Percentiles rank a stretch among this genome's conserved stretches.
Evolutionary conservation across 2,329 filamentous ascomycete species (phyloP).

Genomic region (Neopestalotiopsis sp.): DNA sequence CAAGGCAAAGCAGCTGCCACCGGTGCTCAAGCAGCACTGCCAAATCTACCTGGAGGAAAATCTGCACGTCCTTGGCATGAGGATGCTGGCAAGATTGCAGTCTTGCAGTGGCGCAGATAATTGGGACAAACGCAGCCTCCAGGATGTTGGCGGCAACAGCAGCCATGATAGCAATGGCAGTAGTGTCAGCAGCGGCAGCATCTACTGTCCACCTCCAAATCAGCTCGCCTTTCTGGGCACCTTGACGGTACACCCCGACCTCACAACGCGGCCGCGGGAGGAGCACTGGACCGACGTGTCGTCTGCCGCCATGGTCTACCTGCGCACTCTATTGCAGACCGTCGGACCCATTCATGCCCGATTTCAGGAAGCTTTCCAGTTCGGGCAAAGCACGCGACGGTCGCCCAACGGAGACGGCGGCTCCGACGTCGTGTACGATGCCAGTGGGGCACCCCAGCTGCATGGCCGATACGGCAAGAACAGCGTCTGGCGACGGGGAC

Average conservation of each 20-base stretch:
- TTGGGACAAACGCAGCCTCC: neutral
- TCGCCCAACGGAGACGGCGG: slow-evolving; percentile 49
- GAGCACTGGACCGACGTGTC: slow-evolving; percentile 66
- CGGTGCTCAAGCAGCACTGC: slow-evolving; percentile 68
- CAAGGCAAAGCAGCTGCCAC: slow-evolving; percentile 60
- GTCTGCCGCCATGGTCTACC: slow-evolving; percentile 69
- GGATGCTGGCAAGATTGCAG: slow-evolving; percentile 69
- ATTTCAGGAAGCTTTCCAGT: slow-evolving; percentile 74
- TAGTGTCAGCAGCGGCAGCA: slow-evolving; percentile 24
- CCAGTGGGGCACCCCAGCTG: slow-evolving; percentile 57
- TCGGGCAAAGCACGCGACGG: slow-evolving; percentile 41
- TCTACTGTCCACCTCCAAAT: slow-evolving; percentile 70
- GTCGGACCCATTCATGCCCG: slow-evolving; percentile 74
- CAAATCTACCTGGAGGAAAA: slow-evolving; percentile 78
- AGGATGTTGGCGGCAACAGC: no score
- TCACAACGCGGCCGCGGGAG: slow-evolving; percentile 74
- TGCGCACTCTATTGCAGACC: slow-evolving; percentile 68
- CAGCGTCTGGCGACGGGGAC: slow-evolving; percentile 75
- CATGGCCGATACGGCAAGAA: slow-evolving; percentile 65
- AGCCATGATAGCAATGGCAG: slow-evolving; percentile 18
- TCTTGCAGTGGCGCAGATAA: slow-evolving; percentile 46
- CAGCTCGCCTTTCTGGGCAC: slow-evolving; percentile 81
- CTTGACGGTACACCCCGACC: slow-evolving; percentile 78
- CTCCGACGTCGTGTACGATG: slow-evolving; percentile 55
- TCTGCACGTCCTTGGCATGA: slow-evolving; percentile 65